Evolutionary conservation across 2,329 filamentous ascomycete genomes (phyloP).

Genomic region (Trichothecium sympodiale): DNA sequence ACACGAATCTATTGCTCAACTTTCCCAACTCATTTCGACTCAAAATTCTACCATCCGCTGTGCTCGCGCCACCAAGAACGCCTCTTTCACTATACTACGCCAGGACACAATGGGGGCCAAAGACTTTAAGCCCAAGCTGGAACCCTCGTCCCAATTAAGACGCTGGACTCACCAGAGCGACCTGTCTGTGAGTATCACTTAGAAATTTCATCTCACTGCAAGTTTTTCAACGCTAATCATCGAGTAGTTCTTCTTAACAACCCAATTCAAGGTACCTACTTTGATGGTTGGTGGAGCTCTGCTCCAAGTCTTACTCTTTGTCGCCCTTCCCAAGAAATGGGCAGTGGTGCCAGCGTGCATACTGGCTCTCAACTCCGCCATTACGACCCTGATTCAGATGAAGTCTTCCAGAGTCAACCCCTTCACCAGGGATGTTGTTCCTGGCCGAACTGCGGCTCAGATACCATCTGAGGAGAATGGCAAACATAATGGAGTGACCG

Average conservation of each 20-base stretch:
- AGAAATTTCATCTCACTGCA: too few species aligned
- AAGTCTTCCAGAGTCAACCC: constrained; percentile 10
- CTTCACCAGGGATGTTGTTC: constrained; percentile 15
- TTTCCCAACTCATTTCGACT: too few species aligned
- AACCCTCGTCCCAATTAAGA: too few species aligned
- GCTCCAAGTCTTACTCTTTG: constrained; percentile 20
- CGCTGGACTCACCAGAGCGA: too few species aligned
- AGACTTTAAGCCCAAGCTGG: too few species aligned
- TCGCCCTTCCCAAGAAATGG: constrained; percentile 21
- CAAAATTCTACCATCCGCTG: too few species aligned
- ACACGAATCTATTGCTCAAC: too few species aligned
- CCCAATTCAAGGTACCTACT: constrained; percentile 21
- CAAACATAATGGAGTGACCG: constrained; percentile 15
- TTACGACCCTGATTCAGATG: constrained; percentile 17
- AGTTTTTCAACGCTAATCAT: too few species aligned
- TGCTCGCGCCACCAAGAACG: too few species aligned
- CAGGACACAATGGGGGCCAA: too few species aligned
- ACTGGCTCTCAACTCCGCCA: constrained; percentile 17
- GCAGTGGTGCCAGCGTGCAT: constrained; percentile 19
- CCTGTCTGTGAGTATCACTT: too few species aligned
- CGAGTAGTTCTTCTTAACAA: constrained; percentile 23
- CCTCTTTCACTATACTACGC: too few species aligned
- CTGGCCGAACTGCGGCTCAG: constrained; percentile 21
- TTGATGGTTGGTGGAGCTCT: constrained; percentile 21
- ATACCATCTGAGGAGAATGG: constrained; percentile 16